A percentile compares a stretch with the other conserved stretches of the same genome.
Evolutionary conservation across 2,329 filamentous ascomycete species (phyloP).

Genomic region (Fusarium sp.): DNA sequence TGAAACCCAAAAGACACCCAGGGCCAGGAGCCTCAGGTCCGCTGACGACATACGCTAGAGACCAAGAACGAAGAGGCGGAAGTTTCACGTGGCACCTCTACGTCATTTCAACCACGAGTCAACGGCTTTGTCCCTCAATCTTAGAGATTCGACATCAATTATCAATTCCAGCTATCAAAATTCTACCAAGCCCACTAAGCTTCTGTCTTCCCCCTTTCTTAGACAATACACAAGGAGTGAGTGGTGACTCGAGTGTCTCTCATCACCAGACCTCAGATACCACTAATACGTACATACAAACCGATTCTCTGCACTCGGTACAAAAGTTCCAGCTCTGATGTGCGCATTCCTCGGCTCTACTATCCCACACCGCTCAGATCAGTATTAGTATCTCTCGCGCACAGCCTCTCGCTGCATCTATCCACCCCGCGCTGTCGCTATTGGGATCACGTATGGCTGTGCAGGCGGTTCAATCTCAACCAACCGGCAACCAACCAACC

Average conservation of each 20-base stretch:
- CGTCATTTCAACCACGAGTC: constrained; percentile 30
- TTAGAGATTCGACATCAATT: constrained; percentile 3
- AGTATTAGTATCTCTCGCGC: constrained; percentile 11
- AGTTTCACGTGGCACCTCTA: constrained; percentile 38
- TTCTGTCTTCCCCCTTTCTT: background rate
- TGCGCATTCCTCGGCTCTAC: constrained; percentile 13
- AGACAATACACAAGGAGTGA: constrained; percentile 7
- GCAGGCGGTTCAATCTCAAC: constrained; percentile 16
- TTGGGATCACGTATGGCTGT: constrained; percentile 10
- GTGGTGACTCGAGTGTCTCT: constrained; percentile 6
- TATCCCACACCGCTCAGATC: constrained; percentile 26
- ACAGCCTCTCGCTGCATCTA: constrained; percentile 24
- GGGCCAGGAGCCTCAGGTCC: constrained; percentile 32
- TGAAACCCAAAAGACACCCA: constrained; percentile 15
- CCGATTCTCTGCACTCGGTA: constrained; percentile 10
- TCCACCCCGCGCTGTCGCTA: constrained; percentile 5
- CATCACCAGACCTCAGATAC: constrained; percentile 30
- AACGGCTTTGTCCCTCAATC: constrained; percentile 17
- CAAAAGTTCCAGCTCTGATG: constrained; percentile 28
- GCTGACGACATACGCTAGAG: constrained; percentile 41
- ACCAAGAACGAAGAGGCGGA: background rate
- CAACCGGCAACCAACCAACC: constrained; percentile 28
- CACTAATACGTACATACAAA: constrained; percentile 18
- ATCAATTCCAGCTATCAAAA: constrained; percentile 2
- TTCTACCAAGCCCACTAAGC: background rate